Evolutionary conservation across 2,329 filamentous ascomycete species (phyloP), one percentile per base, ranked within the genome.

Genomic region (Periconia sp.): DNA sequence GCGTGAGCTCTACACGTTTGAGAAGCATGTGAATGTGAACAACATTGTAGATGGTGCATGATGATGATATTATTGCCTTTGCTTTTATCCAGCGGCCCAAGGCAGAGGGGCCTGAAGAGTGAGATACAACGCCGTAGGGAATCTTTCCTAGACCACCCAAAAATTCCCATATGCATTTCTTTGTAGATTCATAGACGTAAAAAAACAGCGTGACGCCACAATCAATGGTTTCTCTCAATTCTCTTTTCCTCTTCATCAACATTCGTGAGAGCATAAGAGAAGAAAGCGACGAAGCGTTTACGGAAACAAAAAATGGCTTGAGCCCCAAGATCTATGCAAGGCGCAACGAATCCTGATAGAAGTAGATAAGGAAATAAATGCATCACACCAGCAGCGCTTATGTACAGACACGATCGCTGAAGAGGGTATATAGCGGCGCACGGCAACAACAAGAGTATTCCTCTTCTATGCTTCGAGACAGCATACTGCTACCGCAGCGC

Each of bases 401-500:
- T 34, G 21, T 48, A 50, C 46, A 50, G 28, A 38, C 16, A 43
- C 13, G 25, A 32, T 42, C 35, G 38, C 40, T 34, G 17, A 41
- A 40, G 19, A 26, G 45, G 46, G 46, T 45, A 45, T 49, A 45
- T 35, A 30, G 30, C 42, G 33, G 36, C 37, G 16, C 32, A 31
- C 28, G 13, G 22, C 26, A 29, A 29, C 13, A 40, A 34, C 10
- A 31, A 11, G n/a, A 28, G 4, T 39, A 5, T 6, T 10, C 9
- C 6, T 15, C 29, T 43, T 50, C 46, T 62, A 59, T 29, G 54
- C 56, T 32, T 70, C 68, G 5, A 71, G 60, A 52, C 68, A 70
- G 40, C 65, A 69, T 5, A 65, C 76, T 2, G 87, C 85, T 11
- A 92, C 86, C 1, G 87, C 88, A 3, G 88, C 88, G 3, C 88